A percentile compares a stretch with the other conserved stretches of the same genome.
These are phyloP conservation scores for Euphorbia lathyris DNA, from an alignment of 345 rosid species.

Conservation along the genomic window DNA sequence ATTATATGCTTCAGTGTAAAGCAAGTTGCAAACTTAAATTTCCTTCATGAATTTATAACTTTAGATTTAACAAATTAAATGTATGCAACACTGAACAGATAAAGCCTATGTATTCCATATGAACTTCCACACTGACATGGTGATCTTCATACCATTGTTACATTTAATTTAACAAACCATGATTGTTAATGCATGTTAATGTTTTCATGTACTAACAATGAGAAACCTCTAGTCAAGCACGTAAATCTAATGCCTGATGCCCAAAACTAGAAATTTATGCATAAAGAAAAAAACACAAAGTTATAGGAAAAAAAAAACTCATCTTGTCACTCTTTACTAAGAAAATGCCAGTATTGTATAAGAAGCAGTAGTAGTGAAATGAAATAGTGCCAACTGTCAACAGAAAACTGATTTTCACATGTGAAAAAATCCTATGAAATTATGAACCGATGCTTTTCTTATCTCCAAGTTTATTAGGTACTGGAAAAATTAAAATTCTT, in stretches of 20 bases:
- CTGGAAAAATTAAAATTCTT: not conserved
- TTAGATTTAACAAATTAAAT: not conserved
- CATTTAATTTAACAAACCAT: not conserved
- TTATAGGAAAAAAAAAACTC: not conserved
- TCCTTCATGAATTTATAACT: not conserved
- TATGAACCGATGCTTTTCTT: not conserved
- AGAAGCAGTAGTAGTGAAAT: too few relatives aligned
- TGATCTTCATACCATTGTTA: too few relatives aligned
- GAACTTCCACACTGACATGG: not conserved
- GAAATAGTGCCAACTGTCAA: not conserved
- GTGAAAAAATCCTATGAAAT: not conserved
- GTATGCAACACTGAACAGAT: not conserved
- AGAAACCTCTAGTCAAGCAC: not conserved
- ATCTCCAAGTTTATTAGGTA: not conserved
- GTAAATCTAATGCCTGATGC: not conserved
- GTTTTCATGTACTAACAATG: not conserved
- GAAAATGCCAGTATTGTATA: not conserved
- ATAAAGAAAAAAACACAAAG: not conserved
- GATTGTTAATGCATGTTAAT: not conserved
- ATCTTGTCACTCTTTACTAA: not conserved
- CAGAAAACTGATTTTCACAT: not conserved
- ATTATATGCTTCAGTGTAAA: not conserved
- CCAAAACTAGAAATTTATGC: not conserved
- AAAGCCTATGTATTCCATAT: not conserved
- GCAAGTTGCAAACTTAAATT: not conserved